Conservation (phyloP, 495 filamentous ascomycete species). For the Tirmania nivea region DNA sequence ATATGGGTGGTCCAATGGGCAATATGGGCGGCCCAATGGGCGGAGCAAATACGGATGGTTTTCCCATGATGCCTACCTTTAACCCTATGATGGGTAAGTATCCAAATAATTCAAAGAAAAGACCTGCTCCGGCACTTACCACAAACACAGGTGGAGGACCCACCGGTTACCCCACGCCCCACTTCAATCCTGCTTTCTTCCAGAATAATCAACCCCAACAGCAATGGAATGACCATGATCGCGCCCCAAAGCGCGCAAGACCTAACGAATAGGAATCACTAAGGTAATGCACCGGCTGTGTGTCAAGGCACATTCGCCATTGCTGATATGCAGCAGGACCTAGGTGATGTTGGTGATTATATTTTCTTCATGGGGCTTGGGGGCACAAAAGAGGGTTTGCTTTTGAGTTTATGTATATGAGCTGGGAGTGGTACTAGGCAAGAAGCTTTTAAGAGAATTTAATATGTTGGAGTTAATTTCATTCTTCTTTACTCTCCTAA, state of each 20-base stretch:
- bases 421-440: no score
- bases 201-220: constrained; percentile 19
- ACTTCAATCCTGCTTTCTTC: constrained; percentile 72
- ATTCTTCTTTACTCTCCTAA: no score
- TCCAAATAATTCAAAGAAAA: constrained; percentile 13
- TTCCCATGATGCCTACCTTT: constrained; percentile 24
- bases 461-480: no score
- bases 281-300: background rate
- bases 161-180: constrained; percentile 23
- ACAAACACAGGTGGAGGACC: constrained; percentile 15
- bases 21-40: constrained; percentile 43
- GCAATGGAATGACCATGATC: constrained; percentile 18
- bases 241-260: constrained; percentile 13
- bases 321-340: no score
- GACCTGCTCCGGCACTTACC: constrained; percentile 17
- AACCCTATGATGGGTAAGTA: constrained; percentile 20
- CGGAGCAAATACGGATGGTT: constrained; percentile 32
- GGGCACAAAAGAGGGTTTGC: no score
- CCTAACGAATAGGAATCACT: constrained; percentile 13
- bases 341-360: no score
- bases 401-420: no score
- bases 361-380: no score
- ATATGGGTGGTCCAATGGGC: constrained; percentile 36
- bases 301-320: no score
- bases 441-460: no score